These are phyloP conservation scores for Aspergillus diversus DNA, from an alignment of 495 filamentous ascomycete species.

Conservation along the genomic window DNA sequence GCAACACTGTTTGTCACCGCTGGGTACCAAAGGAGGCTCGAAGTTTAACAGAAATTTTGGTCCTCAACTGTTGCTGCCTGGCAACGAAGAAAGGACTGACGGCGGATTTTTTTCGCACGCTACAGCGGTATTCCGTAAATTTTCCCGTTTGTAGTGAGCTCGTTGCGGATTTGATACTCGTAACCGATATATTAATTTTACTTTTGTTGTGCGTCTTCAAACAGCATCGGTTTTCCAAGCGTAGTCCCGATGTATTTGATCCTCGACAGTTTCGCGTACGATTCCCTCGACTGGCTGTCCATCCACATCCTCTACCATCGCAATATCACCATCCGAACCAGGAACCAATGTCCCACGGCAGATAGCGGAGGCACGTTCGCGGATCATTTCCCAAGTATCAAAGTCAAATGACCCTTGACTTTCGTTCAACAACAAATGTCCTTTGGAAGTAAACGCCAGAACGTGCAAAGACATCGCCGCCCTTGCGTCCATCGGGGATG, in stretches of 20 bases:
- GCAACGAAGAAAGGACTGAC: background rate
- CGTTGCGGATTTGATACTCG: background rate
- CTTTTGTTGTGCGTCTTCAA: conserved; percentile 27
- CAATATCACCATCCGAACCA: conserved; percentile 51
- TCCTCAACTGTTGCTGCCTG: conserved; percentile 4
- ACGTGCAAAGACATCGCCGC: conserved; percentile 72
- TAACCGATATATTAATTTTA: too few relatives aligned
- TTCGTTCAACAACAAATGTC: conserved; percentile 75
- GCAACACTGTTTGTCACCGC: background rate
- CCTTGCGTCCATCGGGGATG: conserved; percentile 57
- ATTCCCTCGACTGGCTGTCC: conserved; percentile 58
- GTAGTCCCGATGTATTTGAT: conserved; percentile 44
- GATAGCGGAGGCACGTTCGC: conserved; percentile 62
- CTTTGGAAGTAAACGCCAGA: conserved; percentile 73
- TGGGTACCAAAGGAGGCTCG: background rate
- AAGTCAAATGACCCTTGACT: conserved; percentile 80
- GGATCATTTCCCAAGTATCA: conserved; percentile 74
- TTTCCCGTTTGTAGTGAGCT: background rate
- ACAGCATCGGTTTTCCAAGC: conserved; percentile 44
- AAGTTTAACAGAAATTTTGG: background rate
- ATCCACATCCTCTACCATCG: conserved; percentile 38
- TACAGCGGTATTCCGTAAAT: background rate
- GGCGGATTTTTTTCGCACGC: background rate
- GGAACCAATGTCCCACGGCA: conserved; percentile 55
- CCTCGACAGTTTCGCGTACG: conserved; percentile 65